phyloP scores from a whole-genome alignment of 495 filamentous ascomycete genomes.

The Glutinoglossum americanum region DNA sequence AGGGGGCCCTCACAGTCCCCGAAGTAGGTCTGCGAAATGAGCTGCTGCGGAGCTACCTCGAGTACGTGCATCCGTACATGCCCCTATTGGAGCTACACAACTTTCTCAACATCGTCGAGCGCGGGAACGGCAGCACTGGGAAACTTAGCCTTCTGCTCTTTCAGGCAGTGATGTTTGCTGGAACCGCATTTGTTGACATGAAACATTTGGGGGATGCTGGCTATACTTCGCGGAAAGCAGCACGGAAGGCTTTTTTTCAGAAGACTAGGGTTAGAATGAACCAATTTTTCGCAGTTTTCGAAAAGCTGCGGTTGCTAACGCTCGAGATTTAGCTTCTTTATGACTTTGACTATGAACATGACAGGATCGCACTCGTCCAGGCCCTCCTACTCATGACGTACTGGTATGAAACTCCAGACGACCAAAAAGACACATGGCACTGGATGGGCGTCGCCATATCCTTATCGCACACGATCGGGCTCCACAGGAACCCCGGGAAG shows the following conservation, averaged over 20 bases:
- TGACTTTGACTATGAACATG: constrained; percentile 70
- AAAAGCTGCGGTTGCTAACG: constrained; percentile 3
- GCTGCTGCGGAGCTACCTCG: constrained; percentile 49
- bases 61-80: constrained; percentile 80
- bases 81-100: constrained; percentile 60
- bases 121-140: constrained; percentile 27
- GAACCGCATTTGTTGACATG: constrained; percentile 55
- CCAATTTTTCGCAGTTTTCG: neutral
- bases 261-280: constrained; percentile 38
- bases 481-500: constrained; percentile 59
- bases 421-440: constrained; percentile 80
- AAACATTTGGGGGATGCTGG: constrained; percentile 45
- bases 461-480: constrained; percentile 60
- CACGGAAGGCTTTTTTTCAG: constrained; percentile 59
- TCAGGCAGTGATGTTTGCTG: constrained; percentile 67
- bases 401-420: constrained; percentile 78
- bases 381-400: constrained; percentile 69
- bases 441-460: constrained; percentile 82
- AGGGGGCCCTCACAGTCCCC: constrained; percentile 55
- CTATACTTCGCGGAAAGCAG: constrained; percentile 45
- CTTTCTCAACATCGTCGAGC: constrained; percentile 26
- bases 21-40: constrained; percentile 45
- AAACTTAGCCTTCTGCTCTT: constrained; percentile 57
- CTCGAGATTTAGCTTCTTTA: constrained; percentile 34
- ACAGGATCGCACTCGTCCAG: constrained; percentile 66